Evolutionary conservation across 768 basidiomycete genomes (phyloP).

Genomic region (Amanita molliuscula): DNA sequence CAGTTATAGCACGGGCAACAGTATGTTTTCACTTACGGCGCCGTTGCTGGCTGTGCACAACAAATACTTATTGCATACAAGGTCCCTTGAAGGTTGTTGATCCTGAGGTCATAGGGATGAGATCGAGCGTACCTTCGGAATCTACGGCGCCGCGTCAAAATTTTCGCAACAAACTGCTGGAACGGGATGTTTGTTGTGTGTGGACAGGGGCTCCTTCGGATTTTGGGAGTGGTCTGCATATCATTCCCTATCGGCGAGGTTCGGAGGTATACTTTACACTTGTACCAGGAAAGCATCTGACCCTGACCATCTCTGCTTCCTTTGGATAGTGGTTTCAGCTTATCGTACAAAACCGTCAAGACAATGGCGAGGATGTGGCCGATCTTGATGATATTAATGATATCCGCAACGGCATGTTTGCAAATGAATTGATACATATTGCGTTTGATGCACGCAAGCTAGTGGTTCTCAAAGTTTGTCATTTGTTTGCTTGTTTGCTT

Average conservation of each 20-base stretch:
- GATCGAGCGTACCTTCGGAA: slow-evolving; percentile 8
- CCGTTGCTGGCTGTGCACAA: too few species aligned
- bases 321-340: slow-evolving; percentile 13
- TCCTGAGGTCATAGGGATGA: too few species aligned
- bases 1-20: too few species aligned
- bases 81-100: too few species aligned
- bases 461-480: slow-evolving; percentile 15
- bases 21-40: too few species aligned
- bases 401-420: slow-evolving; percentile 13
- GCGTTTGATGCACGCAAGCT: slow-evolving; percentile 8
- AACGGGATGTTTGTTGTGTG: not conserved
- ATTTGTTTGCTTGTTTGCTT: not conserved
- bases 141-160: slow-evolving; percentile 7
- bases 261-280: slow-evolving; percentile 10
- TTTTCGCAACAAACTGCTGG: not conserved
- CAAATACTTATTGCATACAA: too few species aligned
- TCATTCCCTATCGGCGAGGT: slow-evolving; percentile 12
- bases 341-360: slow-evolving; percentile 11
- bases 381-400: slow-evolving; percentile 9
- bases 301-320: slow-evolving; percentile 6
- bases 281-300: slow-evolving; percentile 9
- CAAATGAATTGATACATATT: slow-evolving; percentile 6
- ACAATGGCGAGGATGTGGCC: slow-evolving; percentile 10
- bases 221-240: slow-evolving; percentile 8
- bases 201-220: slow-evolving; percentile 6